Conservation (phyloP, 768 basidiomycete species). For the Cystofilobasidium ferigula region DNA sequence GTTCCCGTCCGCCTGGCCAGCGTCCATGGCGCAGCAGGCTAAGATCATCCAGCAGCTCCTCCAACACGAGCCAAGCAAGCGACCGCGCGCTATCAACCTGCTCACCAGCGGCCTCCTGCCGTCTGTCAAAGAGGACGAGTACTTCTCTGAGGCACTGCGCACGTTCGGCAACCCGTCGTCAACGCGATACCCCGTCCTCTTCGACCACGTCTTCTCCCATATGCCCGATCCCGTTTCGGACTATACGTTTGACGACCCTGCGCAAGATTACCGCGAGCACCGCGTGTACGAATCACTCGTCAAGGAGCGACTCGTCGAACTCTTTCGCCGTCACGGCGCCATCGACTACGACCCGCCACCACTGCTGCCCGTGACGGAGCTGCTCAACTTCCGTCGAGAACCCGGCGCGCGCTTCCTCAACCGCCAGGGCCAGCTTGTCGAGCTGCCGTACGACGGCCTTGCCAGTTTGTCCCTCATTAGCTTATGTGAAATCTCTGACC, state of each 20-base stretch:
- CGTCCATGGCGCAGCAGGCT: constrained; percentile 48
- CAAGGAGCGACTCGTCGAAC: constrained; percentile 59
- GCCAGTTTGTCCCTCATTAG: constrained; percentile 2
- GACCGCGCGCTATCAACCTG: constrained; percentile 43
- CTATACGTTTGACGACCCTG: constrained; percentile 25
- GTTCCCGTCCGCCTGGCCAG: constrained; percentile 65
- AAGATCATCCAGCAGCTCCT: constrained; percentile 69
- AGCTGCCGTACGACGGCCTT: constrained; percentile 53
- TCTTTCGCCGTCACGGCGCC: constrained; percentile 82
- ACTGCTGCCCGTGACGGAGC: constrained; percentile 53
- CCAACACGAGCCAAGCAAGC: constrained; percentile 63
- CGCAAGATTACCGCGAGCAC: constrained; percentile 19
- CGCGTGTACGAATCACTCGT: constrained; percentile 42
- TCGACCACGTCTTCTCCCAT: constrained; percentile 25
- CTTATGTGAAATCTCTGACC: background rate
- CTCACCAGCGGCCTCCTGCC: constrained; percentile 22
- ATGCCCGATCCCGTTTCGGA: constrained; percentile 24
- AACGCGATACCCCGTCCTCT: constrained; percentile 19
- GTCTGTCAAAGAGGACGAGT: constrained; percentile 25
- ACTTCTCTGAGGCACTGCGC: constrained; percentile 24
- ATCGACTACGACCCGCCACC: constrained; percentile 67
- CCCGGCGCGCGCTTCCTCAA: constrained; percentile 69
- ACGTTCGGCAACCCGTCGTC: constrained; percentile 23
- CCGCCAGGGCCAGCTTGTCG: constrained; percentile 62
- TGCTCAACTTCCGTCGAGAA: constrained; percentile 47